A percentile compares a stretch with the other conserved stretches of the same genome.
Conservation (phyloP, 2,329 filamentous ascomycete genomes). For the Meredithiella fracta region DNA sequence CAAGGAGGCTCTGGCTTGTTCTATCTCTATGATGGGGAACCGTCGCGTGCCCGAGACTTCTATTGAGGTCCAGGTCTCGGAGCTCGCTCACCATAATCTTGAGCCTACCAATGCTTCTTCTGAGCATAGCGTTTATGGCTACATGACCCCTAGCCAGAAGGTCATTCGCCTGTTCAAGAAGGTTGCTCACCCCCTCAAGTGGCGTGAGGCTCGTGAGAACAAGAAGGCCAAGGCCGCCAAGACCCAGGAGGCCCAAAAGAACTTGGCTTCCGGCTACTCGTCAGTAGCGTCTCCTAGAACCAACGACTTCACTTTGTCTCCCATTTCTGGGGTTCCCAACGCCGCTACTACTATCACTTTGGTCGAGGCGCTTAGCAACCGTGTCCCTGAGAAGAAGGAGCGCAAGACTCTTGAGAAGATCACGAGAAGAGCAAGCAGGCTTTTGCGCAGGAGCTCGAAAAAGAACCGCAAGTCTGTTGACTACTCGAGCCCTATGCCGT, state of each 20-base stretch:
- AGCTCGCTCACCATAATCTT: constrained; percentile 12
- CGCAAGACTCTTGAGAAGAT: constrained; percentile 3
- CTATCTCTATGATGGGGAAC: constrained; percentile 1
- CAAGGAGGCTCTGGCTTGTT: constrained; percentile 7
- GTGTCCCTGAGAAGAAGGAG: constrained; percentile 2
- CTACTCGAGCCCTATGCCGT: constrained; percentile 1
- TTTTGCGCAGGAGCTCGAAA: constrained; percentile 8
- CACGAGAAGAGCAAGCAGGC: constrained; percentile 9
- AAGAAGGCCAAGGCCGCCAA: constrained; percentile 11
- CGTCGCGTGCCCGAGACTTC: constrained; percentile 9
- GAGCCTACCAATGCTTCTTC: constrained; percentile 12
- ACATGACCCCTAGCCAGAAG: constrained; percentile 14
- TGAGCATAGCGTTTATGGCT: constrained; percentile 12
- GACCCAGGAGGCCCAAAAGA: constrained; percentile 6
- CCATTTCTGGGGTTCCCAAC: not conserved
- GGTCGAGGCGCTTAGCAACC: constrained; percentile 6
- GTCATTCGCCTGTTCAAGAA: constrained; percentile 12
- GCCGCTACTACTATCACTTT: constrained; percentile 7
- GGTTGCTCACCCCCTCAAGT: constrained; percentile 12
- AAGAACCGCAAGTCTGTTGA: constrained; percentile 3
- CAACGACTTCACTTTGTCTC: not conserved
- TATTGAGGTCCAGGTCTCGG: constrained; percentile 11
- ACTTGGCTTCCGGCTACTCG: constrained; percentile 8
- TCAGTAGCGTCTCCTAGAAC: not conserved
- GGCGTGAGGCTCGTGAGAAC: constrained; percentile 10